A percentile compares a stretch with the other conserved stretches of the same genome.
Evolutionary conservation across 2,329 filamentous ascomycete species (phyloP).

Genomic region (Colletotrichum cuscutae): DNA sequence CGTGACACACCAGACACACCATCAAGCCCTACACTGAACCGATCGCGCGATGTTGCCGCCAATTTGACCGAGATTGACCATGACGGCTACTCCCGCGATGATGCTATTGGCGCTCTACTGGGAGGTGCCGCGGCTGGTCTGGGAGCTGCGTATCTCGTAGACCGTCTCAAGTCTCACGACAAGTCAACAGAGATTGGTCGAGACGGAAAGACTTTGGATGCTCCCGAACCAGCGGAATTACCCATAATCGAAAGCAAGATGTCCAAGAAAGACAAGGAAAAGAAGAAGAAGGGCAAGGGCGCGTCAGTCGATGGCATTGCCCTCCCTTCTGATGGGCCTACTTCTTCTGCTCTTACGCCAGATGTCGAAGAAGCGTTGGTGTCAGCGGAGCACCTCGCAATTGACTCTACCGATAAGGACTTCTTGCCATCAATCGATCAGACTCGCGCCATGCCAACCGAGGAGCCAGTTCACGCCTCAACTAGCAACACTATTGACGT

Average conservation of each 20-base stretch:
- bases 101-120: not conserved
- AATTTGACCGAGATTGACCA: conserved; percentile 40
- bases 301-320: not conserved
- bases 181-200: not conserved
- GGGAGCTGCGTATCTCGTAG: not conserved
- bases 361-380: not conserved
- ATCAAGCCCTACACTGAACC: conserved; percentile 40
- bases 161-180: not conserved
- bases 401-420: not conserved
- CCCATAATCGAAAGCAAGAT: conserved; percentile 33
- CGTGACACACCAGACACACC: conserved; percentile 37
- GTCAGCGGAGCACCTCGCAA: not conserved
- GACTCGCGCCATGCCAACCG: not conserved
- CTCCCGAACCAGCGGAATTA: not conserved
- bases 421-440: not conserved
- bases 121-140: conserved; percentile 19
- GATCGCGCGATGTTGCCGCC: conserved; percentile 32
- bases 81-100: conserved; percentile 33
- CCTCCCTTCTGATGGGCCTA: not conserved
- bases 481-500: not conserved
- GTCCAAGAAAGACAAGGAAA: conserved; percentile 46
- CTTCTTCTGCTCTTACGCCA: not conserved
- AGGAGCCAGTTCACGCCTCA: not conserved
- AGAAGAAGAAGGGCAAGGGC: conserved; percentile 40
- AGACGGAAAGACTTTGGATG: conserved; percentile 12